Conservation (phyloP, 257 asterid genomes). For the Petunia axillaris region DNA sequence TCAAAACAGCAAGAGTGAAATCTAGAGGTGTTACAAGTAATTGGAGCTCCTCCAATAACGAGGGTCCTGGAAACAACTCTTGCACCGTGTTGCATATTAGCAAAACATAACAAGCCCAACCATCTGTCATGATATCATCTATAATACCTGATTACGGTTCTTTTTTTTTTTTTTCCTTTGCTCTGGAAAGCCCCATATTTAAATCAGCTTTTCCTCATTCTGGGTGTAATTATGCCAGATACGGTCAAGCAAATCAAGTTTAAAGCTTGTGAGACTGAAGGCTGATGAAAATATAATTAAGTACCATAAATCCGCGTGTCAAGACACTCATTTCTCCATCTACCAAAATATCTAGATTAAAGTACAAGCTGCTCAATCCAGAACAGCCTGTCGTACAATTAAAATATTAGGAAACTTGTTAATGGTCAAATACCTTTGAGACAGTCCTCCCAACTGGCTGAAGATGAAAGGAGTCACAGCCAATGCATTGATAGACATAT, state of each 20-base stretch:
- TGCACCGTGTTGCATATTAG: neutral
- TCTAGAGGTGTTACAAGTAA: neutral
- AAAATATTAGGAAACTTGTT: slow-evolving; percentile 18
- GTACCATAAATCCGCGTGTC: neutral
- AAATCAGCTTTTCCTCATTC: neutral
- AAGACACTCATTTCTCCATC: neutral
- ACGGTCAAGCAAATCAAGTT: neutral
- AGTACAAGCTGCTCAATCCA: slow-evolving; percentile 6
- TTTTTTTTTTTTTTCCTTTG: neutral
- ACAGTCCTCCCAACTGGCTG: slow-evolving; percentile 88
- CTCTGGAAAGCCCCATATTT: neutral
- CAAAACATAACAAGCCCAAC: neutral
- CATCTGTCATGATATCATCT: neutral
- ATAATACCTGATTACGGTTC: neutral
- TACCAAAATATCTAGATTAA: neutral
- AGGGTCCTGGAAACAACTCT: neutral
- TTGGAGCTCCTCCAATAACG: neutral
- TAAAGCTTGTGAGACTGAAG: slow-evolving; percentile 14
- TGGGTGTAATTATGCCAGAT: neutral
- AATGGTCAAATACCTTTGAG: slow-evolving; percentile 58
- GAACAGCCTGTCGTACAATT: neutral
- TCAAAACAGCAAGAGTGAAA: neutral
- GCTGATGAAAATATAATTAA: neutral
- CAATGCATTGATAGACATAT: slow-evolving; percentile 88
- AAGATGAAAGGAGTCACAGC: slow-evolving; percentile 97